Evolutionary conservation across 106 monocot genomes (phyloP), one percentile per base, ranked within the genome.

Genomic region (Allium fistulosum): DNA sequence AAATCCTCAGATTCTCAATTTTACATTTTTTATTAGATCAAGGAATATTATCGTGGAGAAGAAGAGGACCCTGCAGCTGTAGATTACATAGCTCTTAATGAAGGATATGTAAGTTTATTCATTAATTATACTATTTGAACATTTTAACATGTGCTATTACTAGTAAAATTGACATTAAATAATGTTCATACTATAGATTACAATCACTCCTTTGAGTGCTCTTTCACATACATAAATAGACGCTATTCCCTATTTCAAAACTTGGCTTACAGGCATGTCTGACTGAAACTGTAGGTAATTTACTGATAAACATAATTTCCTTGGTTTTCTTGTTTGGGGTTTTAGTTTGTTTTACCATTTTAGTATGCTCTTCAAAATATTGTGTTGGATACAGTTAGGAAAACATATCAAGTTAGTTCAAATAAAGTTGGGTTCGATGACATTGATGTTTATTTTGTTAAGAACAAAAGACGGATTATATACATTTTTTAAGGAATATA

Each of bases 51-150:
- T 48, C 12, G 8, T 58, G 53, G 49, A 55, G 59, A 74, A 56
- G 75, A 71, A 56, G 75, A 69, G 15, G 92, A 77, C 61, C 74
- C 11, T 7, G 83, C 80, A 26, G 89, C 83, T 58, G 66, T 69
- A 10, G 93, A 93, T 78, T 77, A 77, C 51, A 67, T 26, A 62
- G 71, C 81, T 57, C 81, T 93, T 11, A 26, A 84, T 56, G 81
- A 86, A 66, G 88, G 93, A 81, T 93, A 82, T 82, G 93, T 93
- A 26, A 93, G 88, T 77, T 69, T 57, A 2, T 26, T 65, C 69
- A 0, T 2, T n/a, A 10, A 14, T 2, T 59, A 70, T 7, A 57
- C 11, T 48, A 48, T 55, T 72, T 46, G 65, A n/a, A 59, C 63
- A 37, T 12, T 52, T 67, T 37, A 22, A 3, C 17, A 46, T 1